These are phyloP conservation scores for Dryas octopetala DNA, from an alignment of 306 rosid genomes.

Conservation along the genomic window DNA sequence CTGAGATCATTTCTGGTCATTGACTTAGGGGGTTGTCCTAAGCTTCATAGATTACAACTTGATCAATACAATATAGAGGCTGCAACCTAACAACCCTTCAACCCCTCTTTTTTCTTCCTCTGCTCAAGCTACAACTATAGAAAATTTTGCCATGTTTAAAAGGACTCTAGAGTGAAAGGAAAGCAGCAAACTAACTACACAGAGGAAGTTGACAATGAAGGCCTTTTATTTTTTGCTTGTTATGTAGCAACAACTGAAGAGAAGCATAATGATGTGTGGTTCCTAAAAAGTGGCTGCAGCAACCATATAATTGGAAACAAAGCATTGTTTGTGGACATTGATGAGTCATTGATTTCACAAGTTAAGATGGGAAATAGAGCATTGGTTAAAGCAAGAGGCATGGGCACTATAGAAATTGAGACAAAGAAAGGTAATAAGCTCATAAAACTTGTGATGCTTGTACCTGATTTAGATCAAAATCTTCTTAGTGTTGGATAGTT, in stretches of 20 bases:
- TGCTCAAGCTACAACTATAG: not conserved
- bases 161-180: not conserved
- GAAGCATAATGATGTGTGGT: not conserved
- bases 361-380: not conserved
- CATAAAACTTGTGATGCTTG: not conserved
- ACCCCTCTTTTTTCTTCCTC: no score
- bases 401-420: not conserved
- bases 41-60: no score
- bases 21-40: no score
- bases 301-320: slow-evolving; percentile 9
- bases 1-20: no score
- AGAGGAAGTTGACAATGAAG: not conserved
- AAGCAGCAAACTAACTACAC: not conserved
- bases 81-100: no score
- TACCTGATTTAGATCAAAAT: not conserved
- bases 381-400: not conserved
- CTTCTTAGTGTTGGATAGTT: not conserved
- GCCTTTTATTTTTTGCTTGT: not conserved
- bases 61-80: no score
- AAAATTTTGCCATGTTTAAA: not conserved
- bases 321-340: not conserved
- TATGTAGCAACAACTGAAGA: not conserved
- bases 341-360: no score
- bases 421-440: not conserved
- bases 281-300: not conserved